Evolutionary conservation across 345 rosid genomes (phyloP).

Genomic region (Boechera retrofracta): DNA sequence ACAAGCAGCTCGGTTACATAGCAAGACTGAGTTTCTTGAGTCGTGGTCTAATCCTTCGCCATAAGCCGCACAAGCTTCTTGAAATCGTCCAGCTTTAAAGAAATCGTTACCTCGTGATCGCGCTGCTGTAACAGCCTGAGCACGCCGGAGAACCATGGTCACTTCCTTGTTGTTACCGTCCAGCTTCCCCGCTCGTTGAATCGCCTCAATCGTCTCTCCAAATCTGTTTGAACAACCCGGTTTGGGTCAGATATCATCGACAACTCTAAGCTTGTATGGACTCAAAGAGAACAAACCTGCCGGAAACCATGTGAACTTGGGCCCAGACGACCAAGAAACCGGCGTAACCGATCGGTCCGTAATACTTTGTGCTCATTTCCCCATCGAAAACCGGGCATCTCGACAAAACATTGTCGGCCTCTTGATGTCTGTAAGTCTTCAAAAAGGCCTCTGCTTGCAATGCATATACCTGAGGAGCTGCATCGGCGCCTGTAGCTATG

Average conservation of each 20-base stretch:
- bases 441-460: constrained; percentile 90
- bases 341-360: constrained; percentile 79
- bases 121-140: constrained; percentile 60
- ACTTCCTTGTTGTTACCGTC: constrained; percentile 74
- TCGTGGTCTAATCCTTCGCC: constrained; percentile 79
- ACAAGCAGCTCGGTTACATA: constrained; percentile 89
- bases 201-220: constrained; percentile 63
- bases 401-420: constrained; percentile 65
- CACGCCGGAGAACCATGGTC: constrained; percentile 52
- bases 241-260: neutral
- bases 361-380: constrained; percentile 68
- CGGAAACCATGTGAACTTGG: constrained; percentile 78
- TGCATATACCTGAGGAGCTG: constrained; percentile 88
- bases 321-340: constrained; percentile 67
- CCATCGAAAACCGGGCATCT: constrained; percentile 61
- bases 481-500: constrained; percentile 73
- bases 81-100: constrained; percentile 61
- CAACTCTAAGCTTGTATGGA: neutral
- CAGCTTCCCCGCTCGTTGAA: constrained; percentile 67
- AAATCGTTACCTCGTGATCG: constrained; percentile 71
- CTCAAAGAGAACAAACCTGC: constrained; percentile 65
- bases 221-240: constrained; percentile 49
- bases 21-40: constrained; percentile 71
- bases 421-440: constrained; percentile 71
- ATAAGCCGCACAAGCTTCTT: constrained; percentile 65